These are phyloP conservation scores for Cutaneotrichosporon cavernicola DNA, from an alignment of 1,284 basidiomycete species.

Conservation along the genomic window DNA sequence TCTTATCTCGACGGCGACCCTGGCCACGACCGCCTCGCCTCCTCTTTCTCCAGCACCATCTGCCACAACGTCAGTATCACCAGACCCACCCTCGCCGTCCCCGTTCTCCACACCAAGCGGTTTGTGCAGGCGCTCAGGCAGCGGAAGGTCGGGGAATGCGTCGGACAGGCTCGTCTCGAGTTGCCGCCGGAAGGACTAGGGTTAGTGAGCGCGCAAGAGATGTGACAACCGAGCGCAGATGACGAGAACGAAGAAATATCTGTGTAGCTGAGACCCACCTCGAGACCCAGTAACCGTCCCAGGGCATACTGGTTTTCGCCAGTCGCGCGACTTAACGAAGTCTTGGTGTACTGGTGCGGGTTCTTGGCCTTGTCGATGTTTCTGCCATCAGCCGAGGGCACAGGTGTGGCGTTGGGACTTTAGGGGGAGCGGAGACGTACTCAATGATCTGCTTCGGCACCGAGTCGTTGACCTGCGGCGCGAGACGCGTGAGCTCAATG, in stretches of 20 bases:
- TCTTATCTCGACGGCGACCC: not conserved
- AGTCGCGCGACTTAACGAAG: conserved; percentile 36
- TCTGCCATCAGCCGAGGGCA: conserved; percentile 16
- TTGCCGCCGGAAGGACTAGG: conserved; percentile 44
- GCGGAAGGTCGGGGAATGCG: conserved; percentile 41
- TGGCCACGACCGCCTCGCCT: not conserved
- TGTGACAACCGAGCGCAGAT: not conserved
- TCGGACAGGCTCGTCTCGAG: conserved; percentile 33
- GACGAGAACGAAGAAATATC: not conserved
- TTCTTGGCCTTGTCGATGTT: conserved; percentile 37
- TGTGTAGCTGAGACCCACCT: conserved; percentile 31
- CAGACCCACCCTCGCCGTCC: conserved; percentile 4
- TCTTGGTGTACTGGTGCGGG: conserved; percentile 44
- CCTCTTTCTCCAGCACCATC: not conserved
- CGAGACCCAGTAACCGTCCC: conserved; percentile 44
- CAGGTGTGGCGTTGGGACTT: not conserved
- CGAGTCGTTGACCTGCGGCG: conserved; percentile 37
- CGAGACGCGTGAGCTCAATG: conserved; percentile 31
- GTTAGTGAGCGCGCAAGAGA: conserved; percentile 7
- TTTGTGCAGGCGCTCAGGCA: conserved; percentile 41
- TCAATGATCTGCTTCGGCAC: conserved; percentile 45
- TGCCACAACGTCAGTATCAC: not conserved
- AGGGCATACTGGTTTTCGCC: conserved; percentile 51
- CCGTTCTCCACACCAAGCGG: conserved; percentile 18
- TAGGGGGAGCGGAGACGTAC: conserved; percentile 26